A percentile compares a stretch with the other conserved stretches of the same genome.
Conservation (phyloP, 805 yeast species). For the Kurtzmaniella fragi region DNA sequence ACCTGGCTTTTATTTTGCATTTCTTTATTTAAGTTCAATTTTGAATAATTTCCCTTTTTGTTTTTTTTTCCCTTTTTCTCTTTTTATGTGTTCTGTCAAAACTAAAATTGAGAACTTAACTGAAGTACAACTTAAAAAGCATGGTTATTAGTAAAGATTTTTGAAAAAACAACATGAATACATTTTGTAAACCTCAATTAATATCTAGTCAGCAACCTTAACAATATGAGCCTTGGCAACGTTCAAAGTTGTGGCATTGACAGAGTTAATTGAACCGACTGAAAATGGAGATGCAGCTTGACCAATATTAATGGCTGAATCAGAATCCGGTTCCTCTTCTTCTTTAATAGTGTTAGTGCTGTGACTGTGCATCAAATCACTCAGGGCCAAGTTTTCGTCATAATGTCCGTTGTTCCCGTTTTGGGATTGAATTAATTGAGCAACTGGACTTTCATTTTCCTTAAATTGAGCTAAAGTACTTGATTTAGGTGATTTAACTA, state of each 20-base stretch:
- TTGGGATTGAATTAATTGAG: slow-evolving; percentile 24
- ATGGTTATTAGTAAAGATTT: background rate
- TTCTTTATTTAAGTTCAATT: too few relatives aligned
- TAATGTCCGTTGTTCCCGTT: slow-evolving; percentile 3
- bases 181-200: too few relatives aligned
- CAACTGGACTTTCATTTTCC: slow-evolving; percentile 32
- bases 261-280: background rate
- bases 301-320: background rate
- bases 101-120: too few relatives aligned
- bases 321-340: slow-evolving; percentile 33
- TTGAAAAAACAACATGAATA: background rate
- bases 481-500: slow-evolving; percentile 39
- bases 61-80: too few relatives aligned
- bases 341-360: slow-evolving; percentile 35
- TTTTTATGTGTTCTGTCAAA: too few relatives aligned
- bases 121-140: background rate
- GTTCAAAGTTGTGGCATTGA: background rate
- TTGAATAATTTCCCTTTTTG: too few relatives aligned
- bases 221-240: slow-evolving; percentile 4
- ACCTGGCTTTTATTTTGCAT: too few relatives aligned
- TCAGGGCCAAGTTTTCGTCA: background rate
- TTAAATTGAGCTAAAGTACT: slow-evolving; percentile 32
- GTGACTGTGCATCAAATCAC: slow-evolving; percentile 19
- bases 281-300: slow-evolving; percentile 2
- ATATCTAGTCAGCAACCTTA: slow-evolving; percentile 1